Percentiles rank a stretch among this genome's conserved stretches.
phyloP scores from a whole-genome alignment of 164 flowering plant genomes.

The Sedum album region DNA sequence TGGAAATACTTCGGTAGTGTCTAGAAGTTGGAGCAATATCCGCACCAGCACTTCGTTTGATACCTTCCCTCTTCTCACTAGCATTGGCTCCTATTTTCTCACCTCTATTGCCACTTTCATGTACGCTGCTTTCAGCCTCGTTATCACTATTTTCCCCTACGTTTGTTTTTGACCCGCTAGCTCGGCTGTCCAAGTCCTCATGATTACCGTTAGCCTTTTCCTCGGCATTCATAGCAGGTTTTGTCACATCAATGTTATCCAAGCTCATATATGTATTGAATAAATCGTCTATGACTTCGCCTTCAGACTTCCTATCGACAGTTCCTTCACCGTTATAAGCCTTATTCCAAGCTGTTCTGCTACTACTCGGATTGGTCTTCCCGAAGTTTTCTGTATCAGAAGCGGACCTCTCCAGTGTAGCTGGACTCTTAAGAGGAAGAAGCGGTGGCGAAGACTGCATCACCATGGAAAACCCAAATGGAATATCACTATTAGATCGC shows the following conservation, averaged over 20 bases:
- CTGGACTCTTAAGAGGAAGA: constrained; percentile 9
- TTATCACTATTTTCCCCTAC: constrained; percentile 14
- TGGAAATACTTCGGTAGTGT: constrained; percentile 47
- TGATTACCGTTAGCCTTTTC: background rate
- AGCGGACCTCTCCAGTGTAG: background rate
- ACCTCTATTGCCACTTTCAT: constrained; percentile 9
- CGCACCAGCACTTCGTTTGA: constrained; percentile 31
- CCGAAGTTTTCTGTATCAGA: background rate
- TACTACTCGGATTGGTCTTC: background rate
- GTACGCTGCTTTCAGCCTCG: constrained; percentile 13
- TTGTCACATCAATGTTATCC: constrained; percentile 13
- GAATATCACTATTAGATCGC: constrained; percentile 18
- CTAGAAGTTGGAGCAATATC: constrained; percentile 35
- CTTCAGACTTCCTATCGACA: constrained; percentile 13
- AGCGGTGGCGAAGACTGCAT: constrained; percentile 14
- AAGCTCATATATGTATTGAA: constrained; percentile 16
- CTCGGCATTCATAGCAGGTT: constrained; percentile 7
- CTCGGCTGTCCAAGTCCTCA: constrained; percentile 13
- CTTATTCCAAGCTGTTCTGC: constrained; percentile 6
- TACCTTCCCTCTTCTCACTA: constrained; percentile 16
- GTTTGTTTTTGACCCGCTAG: constrained; percentile 13
- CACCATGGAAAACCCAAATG: constrained; percentile 11
- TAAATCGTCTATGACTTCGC: constrained; percentile 14
- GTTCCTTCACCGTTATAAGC: constrained; percentile 7
- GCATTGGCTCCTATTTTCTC: background rate